phyloP scores from a whole-genome alignment of 768 basidiomycete species.

The Phlebiopsis gigantea region DNA sequence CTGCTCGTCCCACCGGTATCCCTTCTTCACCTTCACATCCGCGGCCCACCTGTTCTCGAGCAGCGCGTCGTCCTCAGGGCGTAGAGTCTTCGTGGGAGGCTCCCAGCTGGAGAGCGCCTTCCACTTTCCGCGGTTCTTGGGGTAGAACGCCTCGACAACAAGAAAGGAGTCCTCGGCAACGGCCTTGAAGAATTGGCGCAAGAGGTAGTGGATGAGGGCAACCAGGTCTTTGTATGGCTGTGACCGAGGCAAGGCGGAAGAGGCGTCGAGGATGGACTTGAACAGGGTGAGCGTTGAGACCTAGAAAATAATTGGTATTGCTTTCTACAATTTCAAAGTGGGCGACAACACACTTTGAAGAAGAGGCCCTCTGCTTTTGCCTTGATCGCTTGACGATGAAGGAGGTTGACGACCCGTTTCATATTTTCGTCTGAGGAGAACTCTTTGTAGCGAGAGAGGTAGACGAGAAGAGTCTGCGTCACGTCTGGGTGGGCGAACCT shows the following conservation, averaged over 20 bases:
- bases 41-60: constrained; percentile 44
- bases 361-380: constrained; percentile 93
- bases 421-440: constrained; percentile 77
- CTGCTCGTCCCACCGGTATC: constrained; percentile 85
- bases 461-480: constrained; percentile 75
- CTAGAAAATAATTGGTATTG: constrained; percentile 43
- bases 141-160: constrained; percentile 89
- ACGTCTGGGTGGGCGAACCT: constrained; percentile 88
- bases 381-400: constrained; percentile 85
- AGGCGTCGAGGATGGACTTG: constrained; percentile 78
- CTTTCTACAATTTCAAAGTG: too few species aligned
- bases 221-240: constrained; percentile 80
- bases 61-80: constrained; percentile 19
- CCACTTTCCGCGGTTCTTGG: constrained; percentile 84
- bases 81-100: constrained; percentile 41
- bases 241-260: constrained; percentile 72
- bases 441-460: constrained; percentile 80
- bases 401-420: constrained; percentile 82
- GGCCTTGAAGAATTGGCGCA: constrained; percentile 93
- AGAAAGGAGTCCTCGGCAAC: constrained; percentile 81
- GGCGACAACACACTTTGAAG: constrained; percentile 64
- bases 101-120: constrained; percentile 80
- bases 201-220: constrained; percentile 76
- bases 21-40: constrained; percentile 82
- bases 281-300: constrained; percentile 88